Base-by-base conservation (phyloP, 2,329 filamentous ascomycete species). In the Graphium sp. region DNA sequence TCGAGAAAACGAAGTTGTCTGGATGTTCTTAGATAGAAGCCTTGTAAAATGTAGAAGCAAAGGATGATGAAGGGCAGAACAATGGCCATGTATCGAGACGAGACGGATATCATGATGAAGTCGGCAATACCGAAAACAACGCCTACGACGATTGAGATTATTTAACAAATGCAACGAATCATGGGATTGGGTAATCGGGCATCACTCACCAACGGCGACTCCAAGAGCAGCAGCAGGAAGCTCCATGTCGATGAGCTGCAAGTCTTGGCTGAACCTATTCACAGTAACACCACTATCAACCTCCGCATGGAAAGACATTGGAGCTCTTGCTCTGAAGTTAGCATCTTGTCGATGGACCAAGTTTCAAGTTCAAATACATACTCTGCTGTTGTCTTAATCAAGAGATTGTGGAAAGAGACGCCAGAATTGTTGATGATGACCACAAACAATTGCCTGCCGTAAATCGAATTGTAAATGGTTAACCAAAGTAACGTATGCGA, bases 1-100 rank as follows among this genome's bases (percentile, higher is more conserved):
- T 53, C 50, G 13, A 55, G 37, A 3, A 49, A 35, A 8, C 52
- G 46, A 3, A 55, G 34, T 34, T 55, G 50, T 5, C 50, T 41
- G 0, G 50, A 54, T 2, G 52, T 56, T 10, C 43, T 40, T 1
- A 55, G 44, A 29, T 51, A 51, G 27, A 45, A 47, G 13, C 40
- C 38, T 23, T 47, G 43, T 18, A 50, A 33, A 6, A 41, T 23
- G 22, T 43, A 52, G 19, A 52, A 36, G 3, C 35, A 30, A 5
- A 39, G 28, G n/a, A 45, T 13, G 5, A 44, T 34, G 20, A 48
- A 35, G 6, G 47, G 48, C 22, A 47, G 35, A 9, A 38, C 43
- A 15, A 46, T 35, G 5, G 46, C 48, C 26, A 53, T 34, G 35
- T 49, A 53, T 29, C 43, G 37, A 2, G 43, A 47, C 19, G 47